phyloP scores from a whole-genome alignment of 768 basidiomycete species.

The Amanita thiersii region DNA sequence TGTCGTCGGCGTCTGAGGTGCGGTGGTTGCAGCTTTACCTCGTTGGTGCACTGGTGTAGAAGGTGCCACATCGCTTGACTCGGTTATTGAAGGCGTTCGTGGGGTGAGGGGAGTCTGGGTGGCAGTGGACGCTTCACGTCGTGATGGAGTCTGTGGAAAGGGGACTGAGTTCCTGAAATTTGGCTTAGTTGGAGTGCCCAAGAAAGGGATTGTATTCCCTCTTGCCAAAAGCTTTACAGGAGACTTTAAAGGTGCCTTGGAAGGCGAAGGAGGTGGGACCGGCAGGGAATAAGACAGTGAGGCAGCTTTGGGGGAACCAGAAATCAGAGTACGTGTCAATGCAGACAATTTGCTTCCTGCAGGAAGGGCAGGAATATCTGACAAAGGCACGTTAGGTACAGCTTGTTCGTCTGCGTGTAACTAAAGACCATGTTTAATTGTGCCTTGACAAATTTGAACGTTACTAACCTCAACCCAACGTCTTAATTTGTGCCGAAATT shows the following conservation, averaged over 20 bases:
- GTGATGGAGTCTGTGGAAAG: constrained; percentile 64
- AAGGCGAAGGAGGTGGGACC: constrained; percentile 30
- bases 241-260: constrained; percentile 27
- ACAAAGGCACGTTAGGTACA: constrained; percentile 55
- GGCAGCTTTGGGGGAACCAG: constrained; percentile 61
- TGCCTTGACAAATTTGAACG: not conserved
- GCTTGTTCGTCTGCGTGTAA: constrained; percentile 33
- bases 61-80: constrained; percentile 32
- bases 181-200: constrained; percentile 32
- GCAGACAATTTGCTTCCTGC: constrained; percentile 49
- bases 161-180: constrained; percentile 37
- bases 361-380: constrained; percentile 56
- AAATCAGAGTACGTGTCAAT: constrained; percentile 63
- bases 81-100: constrained; percentile 33
- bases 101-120: constrained; percentile 35
- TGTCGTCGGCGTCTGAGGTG: constrained; percentile 61
- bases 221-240: constrained; percentile 27
- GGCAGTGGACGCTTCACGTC: constrained; percentile 25
- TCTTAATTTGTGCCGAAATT: constrained; percentile 52
- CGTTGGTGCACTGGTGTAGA: constrained; percentile 63
- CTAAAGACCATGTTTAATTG: constrained; percentile 25
- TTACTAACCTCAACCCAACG: constrained; percentile 54
- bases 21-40: constrained; percentile 44
- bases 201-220: constrained; percentile 44
- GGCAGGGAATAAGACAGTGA: constrained; percentile 34